Base-by-base conservation (phyloP, 345 rosid genomes). In the Citrus sp. region DNA sequence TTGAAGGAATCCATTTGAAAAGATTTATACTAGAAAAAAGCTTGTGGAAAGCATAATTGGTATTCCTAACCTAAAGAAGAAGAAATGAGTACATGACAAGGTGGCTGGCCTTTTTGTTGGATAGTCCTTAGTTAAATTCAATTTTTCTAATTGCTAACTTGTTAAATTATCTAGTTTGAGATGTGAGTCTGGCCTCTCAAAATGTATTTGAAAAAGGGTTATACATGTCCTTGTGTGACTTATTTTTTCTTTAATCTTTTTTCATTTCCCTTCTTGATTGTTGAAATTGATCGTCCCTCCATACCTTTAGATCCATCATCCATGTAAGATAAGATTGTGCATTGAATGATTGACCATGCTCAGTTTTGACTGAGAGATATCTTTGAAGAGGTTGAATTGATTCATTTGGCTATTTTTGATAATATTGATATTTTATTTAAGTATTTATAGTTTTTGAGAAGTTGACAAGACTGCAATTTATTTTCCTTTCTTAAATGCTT, bases 1-100 rank as follows among this genome's bases (percentile, higher is more conserved):
- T 79, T 66, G 82, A 83, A 84, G 79, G 87, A 87, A 88, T 88
- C 87, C 76, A 75, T 61, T 72, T 80, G 80, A 82, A 83, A 82
- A 82, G 84, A 84, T 84, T 79, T 80, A 60, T 85, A 77, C 77
- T 78, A 55, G 38, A 49, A 61, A 70, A 79, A 82, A 70, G 79
- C 56, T 19, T 61, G 54, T 73, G 77, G 77, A 65, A 77, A 78
- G 78, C 79, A 80, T 86, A 73, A 73, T 87, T 87, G 28, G 56
- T 77, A 70, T 75, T 79, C 79, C 77, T 65, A 62, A 49, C 72
- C 63, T 66, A 64, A 67, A 72, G 78, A 75, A 67, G 74, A 80
- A 28, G 63, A 74, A 72, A 71, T 68, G 82, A 73, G 86, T 80
- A 78, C 77, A 68, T 27, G 73, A 76, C 77, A 75, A 78, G 82